Conservation (phyloP, 495 filamentous ascomycete species). For the Copromyces sp. region DNA sequence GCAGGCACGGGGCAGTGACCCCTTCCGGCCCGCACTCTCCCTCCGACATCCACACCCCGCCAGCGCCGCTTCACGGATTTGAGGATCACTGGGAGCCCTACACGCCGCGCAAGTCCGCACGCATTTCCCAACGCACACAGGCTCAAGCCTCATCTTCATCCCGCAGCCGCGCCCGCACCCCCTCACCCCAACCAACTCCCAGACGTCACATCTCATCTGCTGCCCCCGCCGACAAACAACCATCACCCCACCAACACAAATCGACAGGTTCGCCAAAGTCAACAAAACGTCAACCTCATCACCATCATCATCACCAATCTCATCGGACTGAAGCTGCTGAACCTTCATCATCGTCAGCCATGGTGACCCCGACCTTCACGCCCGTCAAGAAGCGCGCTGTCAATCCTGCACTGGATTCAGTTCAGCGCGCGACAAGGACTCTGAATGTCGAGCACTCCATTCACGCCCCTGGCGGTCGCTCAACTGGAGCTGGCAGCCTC, state of each 20-base stretch:
- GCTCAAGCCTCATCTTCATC: neutral
- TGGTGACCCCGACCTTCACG: constrained; percentile 34
- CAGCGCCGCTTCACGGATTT: constrained; percentile 62
- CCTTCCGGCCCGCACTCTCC: constrained; percentile 53
- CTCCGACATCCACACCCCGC: constrained; percentile 51
- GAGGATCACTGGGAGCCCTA: constrained; percentile 64
- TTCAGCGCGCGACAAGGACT: constrained; percentile 30
- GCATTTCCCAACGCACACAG: constrained; percentile 33
- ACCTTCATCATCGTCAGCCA: constrained; percentile 14
- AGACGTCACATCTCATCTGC: constrained; percentile 18
- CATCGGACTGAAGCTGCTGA: neutral
- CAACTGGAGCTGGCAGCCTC: constrained; percentile 43
- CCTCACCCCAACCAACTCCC: constrained; percentile 34
- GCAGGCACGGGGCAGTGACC: constrained; percentile 19
- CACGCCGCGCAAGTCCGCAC: constrained; percentile 47
- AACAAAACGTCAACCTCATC: constrained; percentile 9
- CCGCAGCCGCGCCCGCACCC: constrained; percentile 22
- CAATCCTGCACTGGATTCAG: constrained; percentile 20
- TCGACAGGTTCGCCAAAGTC: constrained; percentile 22
- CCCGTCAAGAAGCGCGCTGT: constrained; percentile 41
- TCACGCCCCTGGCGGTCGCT: neutral
- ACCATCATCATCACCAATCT: neutral
- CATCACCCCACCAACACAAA: constrained; percentile 21
- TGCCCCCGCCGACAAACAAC: constrained; percentile 24
- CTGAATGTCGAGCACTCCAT: constrained; percentile 18